Evolutionary conservation across 2,329 filamentous ascomycete genomes (phyloP).

Genomic region (Aspergillus felis): DNA sequence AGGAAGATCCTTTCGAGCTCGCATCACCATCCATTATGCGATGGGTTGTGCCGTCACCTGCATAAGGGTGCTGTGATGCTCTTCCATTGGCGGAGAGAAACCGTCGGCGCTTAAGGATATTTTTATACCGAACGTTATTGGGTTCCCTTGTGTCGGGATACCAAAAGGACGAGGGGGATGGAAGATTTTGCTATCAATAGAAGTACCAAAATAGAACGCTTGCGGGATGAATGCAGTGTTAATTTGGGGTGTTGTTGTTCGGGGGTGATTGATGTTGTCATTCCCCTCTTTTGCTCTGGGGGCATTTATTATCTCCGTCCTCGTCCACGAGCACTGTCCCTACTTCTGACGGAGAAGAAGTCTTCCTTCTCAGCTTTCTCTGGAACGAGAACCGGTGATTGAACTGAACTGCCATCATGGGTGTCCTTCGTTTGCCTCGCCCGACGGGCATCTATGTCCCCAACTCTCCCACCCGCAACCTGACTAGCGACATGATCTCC

Average conservation of each 20-base stretch:
- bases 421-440: slow-evolving; percentile 33
- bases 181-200: slow-evolving; percentile 7
- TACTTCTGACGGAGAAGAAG: neutral
- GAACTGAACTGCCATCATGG: slow-evolving; percentile 21
- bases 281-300: neutral
- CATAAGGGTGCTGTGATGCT: neutral
- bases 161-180: too few relatives aligned
- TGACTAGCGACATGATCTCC: slow-evolving; percentile 41
- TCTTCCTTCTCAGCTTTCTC: neutral
- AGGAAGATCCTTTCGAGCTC: neutral
- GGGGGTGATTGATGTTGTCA: neutral
- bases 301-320: neutral
- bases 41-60: neutral
- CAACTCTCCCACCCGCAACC: slow-evolving; percentile 28
- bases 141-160: slow-evolving; percentile 8
- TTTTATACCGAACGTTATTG: slow-evolving; percentile 7
- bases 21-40: neutral
- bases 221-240: neutral
- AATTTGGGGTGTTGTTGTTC: neutral
- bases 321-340: neutral
- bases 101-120: slow-evolving; percentile 15
- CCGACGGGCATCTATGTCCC: slow-evolving; percentile 35
- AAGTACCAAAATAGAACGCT: slow-evolving; percentile 3
- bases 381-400: neutral
- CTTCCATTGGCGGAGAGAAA: neutral